Percentiles rank a stretch among this genome's conserved stretches.
Conservation (phyloP, 352 stramenopile genomes). For the Phytophthora macrochlamydospora region DNA sequence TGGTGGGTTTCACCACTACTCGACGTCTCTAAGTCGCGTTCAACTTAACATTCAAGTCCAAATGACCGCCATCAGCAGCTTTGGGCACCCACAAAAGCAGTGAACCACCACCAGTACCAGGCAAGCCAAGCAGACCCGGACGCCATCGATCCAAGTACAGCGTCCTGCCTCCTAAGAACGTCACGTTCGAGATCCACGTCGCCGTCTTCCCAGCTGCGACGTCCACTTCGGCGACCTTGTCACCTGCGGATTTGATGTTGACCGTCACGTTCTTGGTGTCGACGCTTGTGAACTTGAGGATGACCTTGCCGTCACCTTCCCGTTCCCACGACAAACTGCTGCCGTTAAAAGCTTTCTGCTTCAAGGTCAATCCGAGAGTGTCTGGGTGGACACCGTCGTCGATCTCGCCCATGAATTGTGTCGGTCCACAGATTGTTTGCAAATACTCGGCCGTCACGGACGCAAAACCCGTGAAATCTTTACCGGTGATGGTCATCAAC, state of each 20-base stretch:
- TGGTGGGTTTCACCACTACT: neutral
- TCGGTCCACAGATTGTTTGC: conserved; percentile 63
- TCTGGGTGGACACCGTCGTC: conserved; percentile 49
- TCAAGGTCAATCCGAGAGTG: conserved; percentile 44
- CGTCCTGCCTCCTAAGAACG: conserved; percentile 55
- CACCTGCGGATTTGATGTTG: conserved; percentile 50
- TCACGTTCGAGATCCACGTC: conserved; percentile 43
- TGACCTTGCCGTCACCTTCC: conserved; percentile 41
- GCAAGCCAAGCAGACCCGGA: conserved; percentile 53
- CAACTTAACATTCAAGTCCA: conserved; percentile 54
- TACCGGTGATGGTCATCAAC: conserved; percentile 44
- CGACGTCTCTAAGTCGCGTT: conserved; percentile 41
- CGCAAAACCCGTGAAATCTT: conserved; percentile 60
- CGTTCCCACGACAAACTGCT: conserved; percentile 46
- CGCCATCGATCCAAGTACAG: conserved; percentile 77
- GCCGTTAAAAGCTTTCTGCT: conserved; percentile 47
- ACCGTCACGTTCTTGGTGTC: conserved; percentile 51
- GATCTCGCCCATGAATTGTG: conserved; percentile 58
- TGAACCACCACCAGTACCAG: conserved; percentile 65
- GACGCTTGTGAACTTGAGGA: conserved; percentile 44
- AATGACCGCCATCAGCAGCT: conserved; percentile 38
- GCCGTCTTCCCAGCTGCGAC: conserved; percentile 36
- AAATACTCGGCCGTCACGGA: conserved; percentile 49
- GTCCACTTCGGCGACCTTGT: conserved; percentile 42
- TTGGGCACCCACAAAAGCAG: conserved; percentile 65